Base-by-base conservation (phyloP, 164 flowering plant species). In the Euptelea pleiosperma region DNA sequence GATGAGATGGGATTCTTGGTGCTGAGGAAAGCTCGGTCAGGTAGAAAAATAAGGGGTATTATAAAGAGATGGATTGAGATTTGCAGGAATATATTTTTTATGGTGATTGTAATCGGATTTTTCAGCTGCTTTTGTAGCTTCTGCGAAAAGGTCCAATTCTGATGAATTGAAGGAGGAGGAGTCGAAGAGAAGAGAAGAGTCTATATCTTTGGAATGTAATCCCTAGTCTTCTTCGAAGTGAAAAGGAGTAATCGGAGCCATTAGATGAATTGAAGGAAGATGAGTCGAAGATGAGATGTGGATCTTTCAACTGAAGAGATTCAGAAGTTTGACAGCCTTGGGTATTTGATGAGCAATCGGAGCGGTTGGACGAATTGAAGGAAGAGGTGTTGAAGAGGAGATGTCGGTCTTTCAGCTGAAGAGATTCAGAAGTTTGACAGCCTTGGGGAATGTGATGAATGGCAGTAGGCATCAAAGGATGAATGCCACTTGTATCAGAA, bases 381-480 rank as follows among this genome's bases (percentile, higher is more conserved):
- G n/a, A n/a, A n/a, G n/a, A n/a, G n/a, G n/a, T n/a, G n/a, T 3
- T 84, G 96, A 4, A 84, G 99, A 87, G 99, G 99, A 68, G 97
- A 94, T 70, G 96, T 94, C 65, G 97, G 96, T 55, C 91, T 94
- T 48, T 86, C 90, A 0, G 97, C 96, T n/a, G 97, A 94, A 6
- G 93, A 94, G 73, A 94, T 94, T 77, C 78, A 74, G 68, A 94
- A 77, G 75, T 93, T 82, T 70, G 97, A 93, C 80, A 33, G 10
- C 60, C 85, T 94, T 58, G 99, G 99, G n/a, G 14, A 91, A 89
- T 84, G 99, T 91, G 64, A 91, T 94, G 97, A 94, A 96, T 76
- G 96, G 99, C 56, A 91, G 99, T 70, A 85, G 99, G 79, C 99
- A 94, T 70, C 97, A 94, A 71, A 78, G 97, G 72, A 94, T 94